Evolutionary conservation across 192 early-diverging fungal genomes (phyloP), one percentile per base, ranked within the genome.

Genomic region (Pilaira anomala): DNA sequence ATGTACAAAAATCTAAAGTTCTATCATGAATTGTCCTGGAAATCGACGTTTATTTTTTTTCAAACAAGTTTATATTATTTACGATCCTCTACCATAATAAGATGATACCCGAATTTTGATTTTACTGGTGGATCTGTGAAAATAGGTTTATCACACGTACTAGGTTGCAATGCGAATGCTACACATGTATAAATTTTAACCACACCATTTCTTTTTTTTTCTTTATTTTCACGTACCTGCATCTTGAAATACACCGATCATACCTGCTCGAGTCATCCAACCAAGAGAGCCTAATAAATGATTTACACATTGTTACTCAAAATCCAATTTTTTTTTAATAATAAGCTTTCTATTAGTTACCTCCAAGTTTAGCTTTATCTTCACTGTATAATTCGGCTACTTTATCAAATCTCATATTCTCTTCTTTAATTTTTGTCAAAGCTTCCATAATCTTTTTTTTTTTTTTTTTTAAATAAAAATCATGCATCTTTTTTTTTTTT

Each of bases 321-420:
- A 21, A 33, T n/a, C n/a, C 16, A 18, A 26, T 51, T 24, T 25
- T 39, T 33, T 30, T 19, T 36, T 28, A 50, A 64, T 52, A 7
- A 26, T 50, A 9, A 28, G 18, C 25, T 48, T 19, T 11, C 57
- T 62, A 29, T 54, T 30, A 28, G 21, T 72, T 80, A 60, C 92
- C 89, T 45, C 92, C 92, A 18, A 71, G 67, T 54, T 87, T 90
- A 28, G 92, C 91, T 71, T 93, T 93, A 68, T 93, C 92, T 60
- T 93, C 92, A 36, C 87, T 90, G 52, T 79, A 93, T 29, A 75
- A 40, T 60, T 85, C 79, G 11, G 92, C 92, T 1, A 93, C 88
- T 51, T 76, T 74, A 62, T 88, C 83, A 60, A 91, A 91, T 14
- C 74, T 68, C 65, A 65, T 69, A 29, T 80, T 71, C 18, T 79